Percentiles rank a stretch among this genome's conserved stretches.
phyloP scores from a whole-genome alignment of 2,329 filamentous ascomycete genomes.

The Blastomyces gilchristii region DNA sequence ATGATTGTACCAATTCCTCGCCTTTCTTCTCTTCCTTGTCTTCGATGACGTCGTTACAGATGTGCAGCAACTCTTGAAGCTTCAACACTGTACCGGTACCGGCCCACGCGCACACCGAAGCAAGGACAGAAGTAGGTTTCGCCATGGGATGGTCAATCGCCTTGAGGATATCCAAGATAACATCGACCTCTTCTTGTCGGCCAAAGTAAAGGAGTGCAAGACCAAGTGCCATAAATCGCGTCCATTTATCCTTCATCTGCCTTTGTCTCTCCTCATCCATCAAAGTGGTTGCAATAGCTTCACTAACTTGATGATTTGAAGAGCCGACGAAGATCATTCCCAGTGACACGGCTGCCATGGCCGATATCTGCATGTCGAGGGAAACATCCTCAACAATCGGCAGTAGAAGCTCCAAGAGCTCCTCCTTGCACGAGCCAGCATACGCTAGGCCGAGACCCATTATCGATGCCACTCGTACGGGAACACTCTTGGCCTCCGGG shows the following conservation, averaged over 20 bases:
- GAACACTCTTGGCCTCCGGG: constrained; percentile 64
- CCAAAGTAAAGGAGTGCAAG: constrained; percentile 92
- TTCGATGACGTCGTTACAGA: constrained; percentile 95
- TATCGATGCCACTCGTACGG: constrained; percentile 72
- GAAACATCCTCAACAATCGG: constrained; percentile 78
- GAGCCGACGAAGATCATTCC: constrained; percentile 90
- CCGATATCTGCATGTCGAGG: constrained; percentile 87
- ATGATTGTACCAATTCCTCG: constrained; percentile 89
- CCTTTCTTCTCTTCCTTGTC: constrained; percentile 91
- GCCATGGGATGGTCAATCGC: constrained; percentile 95
- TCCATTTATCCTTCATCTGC: constrained; percentile 97
- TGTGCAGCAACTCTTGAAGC: constrained; percentile 91
- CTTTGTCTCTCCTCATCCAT: constrained; percentile 85
- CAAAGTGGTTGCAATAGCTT: constrained; percentile 83
- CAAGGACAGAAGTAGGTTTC: constrained; percentile 86
- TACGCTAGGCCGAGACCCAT: constrained; percentile 95
- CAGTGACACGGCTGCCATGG: constrained; percentile 85
- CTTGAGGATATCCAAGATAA: constrained; percentile 92
- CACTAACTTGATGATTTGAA: constrained; percentile 79
- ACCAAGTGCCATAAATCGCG: constrained; percentile 87
- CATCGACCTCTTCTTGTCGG: constrained; percentile 96
- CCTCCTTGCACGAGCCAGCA: constrained; percentile 85
- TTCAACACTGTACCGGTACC: constrained; percentile 95
- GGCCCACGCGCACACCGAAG: constrained; percentile 95
- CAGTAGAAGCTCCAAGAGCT: constrained; percentile 72